A percentile compares a stretch with the other conserved stretches of the same genome.
Conservation (phyloP, 805 yeast species). For the Cyberlindnera euphorbiiphila region DNA sequence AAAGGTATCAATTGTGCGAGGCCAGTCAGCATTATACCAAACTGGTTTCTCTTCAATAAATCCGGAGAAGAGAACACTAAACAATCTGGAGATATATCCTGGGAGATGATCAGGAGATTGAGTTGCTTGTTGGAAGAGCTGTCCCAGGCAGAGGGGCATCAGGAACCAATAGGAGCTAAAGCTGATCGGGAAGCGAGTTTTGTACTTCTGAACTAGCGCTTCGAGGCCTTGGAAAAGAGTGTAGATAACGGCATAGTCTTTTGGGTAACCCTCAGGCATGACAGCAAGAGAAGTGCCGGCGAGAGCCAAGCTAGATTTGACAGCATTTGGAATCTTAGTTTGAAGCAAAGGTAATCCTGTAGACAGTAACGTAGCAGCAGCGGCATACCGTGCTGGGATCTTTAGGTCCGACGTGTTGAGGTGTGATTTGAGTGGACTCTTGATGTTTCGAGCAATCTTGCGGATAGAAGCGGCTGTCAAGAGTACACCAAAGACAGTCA, state of each 20-base stretch:
- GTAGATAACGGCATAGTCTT: conserved; percentile 17
- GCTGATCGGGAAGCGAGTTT: background rate
- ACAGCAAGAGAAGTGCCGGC: conserved; percentile 6
- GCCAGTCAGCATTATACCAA: conserved; percentile 14
- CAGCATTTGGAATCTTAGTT: conserved; percentile 3
- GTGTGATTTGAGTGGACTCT: background rate
- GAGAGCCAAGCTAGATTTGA: background rate
- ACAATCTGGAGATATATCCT: background rate
- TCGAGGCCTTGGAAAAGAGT: conserved; percentile 15
- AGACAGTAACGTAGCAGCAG: conserved; percentile 1
- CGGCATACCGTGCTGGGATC: conserved; percentile 4
- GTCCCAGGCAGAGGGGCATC: conserved; percentile 17
- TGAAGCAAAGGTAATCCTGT: conserved; percentile 9
- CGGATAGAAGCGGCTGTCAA: conserved; percentile 4
- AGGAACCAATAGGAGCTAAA: conserved; percentile 15
- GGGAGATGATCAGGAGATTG: conserved; percentile 20
- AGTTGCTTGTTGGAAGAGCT: conserved; percentile 15
- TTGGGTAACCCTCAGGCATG: conserved; percentile 16
- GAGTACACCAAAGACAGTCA: conserved; percentile 13
- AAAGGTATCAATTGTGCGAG: conserved; percentile 10
- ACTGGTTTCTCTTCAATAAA: conserved; percentile 17
- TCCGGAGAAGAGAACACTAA: conserved; percentile 11
- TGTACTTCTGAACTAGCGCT: conserved; percentile 4
- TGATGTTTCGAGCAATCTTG: conserved; percentile 6
- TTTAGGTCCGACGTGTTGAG: background rate